phyloP scores from a whole-genome alignment of 1,284 basidiomycete species.

The Cutaneotrichosporon cavernicola region DNA sequence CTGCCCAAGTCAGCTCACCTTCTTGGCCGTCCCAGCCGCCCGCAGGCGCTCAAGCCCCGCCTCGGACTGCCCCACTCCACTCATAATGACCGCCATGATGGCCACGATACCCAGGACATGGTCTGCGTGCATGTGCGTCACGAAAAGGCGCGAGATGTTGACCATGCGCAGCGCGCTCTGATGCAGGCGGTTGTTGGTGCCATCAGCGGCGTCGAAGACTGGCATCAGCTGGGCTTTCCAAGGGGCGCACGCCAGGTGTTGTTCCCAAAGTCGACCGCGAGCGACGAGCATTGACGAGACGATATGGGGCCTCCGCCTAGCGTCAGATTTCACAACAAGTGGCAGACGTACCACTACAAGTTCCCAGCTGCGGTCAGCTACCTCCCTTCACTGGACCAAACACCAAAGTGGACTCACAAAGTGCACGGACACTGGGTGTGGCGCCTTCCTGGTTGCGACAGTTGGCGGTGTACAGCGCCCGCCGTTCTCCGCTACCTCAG shows the following conservation, averaged over 20 bases:
- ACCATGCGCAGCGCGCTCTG: constrained; percentile 63
- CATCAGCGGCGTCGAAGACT: constrained; percentile 89
- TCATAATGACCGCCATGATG: constrained; percentile 66
- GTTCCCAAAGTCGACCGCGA: constrained; percentile 52
- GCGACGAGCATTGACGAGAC: constrained; percentile 50
- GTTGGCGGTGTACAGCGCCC: constrained; percentile 3
- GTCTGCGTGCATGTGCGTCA: constrained; percentile 89
- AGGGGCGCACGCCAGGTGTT: constrained; percentile 49
- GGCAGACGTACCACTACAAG: constrained; percentile 46
- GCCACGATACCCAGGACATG: constrained; percentile 78
- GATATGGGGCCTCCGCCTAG: constrained; percentile 51
- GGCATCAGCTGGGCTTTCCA: constrained; percentile 12
- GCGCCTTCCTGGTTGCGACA: constrained; percentile 14
- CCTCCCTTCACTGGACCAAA: not conserved
- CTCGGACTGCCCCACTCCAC: constrained; percentile 52
- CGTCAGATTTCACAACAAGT: not conserved
- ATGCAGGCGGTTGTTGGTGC: constrained; percentile 74
- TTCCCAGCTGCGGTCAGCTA: constrained; percentile 46
- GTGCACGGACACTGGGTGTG: constrained; percentile 39
- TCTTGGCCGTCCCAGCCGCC: constrained; percentile 40
- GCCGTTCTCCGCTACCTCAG: constrained; percentile 1
- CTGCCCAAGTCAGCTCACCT: constrained; percentile 23
- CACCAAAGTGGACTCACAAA: constrained; percentile 34
- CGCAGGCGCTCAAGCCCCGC: constrained; percentile 36
- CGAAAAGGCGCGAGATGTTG: constrained; percentile 70